These are phyloP conservation scores for Salix brachista DNA, from an alignment of 345 rosid species.

Conservation along the genomic window DNA sequence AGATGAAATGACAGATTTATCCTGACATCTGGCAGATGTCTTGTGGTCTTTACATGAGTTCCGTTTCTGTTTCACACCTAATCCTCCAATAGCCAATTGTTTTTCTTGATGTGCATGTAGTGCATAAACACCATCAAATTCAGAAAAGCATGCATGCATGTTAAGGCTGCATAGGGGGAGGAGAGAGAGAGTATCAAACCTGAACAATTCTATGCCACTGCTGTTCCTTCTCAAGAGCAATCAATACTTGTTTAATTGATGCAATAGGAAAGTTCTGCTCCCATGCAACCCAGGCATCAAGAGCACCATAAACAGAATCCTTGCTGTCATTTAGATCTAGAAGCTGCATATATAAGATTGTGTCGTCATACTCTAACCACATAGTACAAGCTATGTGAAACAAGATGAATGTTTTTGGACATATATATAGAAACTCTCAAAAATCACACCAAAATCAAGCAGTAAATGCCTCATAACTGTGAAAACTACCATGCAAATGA, in stretches of 20 bases:
- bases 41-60: not conserved
- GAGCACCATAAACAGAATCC: conserved; percentile 83
- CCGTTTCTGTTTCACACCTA: not conserved
- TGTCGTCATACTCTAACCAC: not conserved
- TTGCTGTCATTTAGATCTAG: conserved; percentile 65
- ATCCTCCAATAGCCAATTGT: not conserved
- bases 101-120: not conserved
- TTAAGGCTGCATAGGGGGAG: not conserved
- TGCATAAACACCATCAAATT: not conserved
- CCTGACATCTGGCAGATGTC: not conserved
- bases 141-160: not conserved
- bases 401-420: not conserved
- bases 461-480: not conserved
- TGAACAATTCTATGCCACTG: conserved; percentile 90
- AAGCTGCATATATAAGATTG: conserved; percentile 44
- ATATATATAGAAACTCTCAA: not conserved
- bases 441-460: not conserved
- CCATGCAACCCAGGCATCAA: conserved; percentile 98
- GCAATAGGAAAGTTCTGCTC: conserved; percentile 80
- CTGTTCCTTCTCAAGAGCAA: conserved; percentile 71
- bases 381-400: not conserved
- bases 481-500: not conserved
- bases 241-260: conserved; percentile 58
- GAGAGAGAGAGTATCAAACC: conserved; percentile 34
- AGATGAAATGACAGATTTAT: not conserved